These are phyloP conservation scores for Ustilago lituana DNA, from an alignment of 1,284 basidiomycete species.

Conservation along the genomic window DNA sequence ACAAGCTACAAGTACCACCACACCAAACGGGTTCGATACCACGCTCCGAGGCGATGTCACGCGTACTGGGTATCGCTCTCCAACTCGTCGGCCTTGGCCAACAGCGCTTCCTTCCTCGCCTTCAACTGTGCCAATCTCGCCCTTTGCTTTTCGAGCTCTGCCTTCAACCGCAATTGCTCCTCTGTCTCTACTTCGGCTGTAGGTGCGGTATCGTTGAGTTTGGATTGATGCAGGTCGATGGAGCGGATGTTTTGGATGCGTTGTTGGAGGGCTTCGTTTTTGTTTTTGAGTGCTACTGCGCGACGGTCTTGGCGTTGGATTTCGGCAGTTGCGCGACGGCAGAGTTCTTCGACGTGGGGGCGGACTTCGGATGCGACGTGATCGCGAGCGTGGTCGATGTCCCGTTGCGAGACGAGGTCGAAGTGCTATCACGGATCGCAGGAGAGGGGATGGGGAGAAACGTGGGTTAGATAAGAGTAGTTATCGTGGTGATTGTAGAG, in stretches of 20 bases:
- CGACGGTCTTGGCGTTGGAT: constrained; percentile 37
- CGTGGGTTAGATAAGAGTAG: neutral
- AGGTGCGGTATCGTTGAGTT: constrained; percentile 12
- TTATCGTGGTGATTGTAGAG: neutral
- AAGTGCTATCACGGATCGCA: constrained; percentile 21
- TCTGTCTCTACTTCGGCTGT: neutral
- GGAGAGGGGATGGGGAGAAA: neutral
- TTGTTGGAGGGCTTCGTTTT: constrained; percentile 30
- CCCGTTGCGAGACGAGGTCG: constrained; percentile 39
- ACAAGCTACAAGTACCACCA: neutral
- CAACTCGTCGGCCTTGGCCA: constrained; percentile 27
- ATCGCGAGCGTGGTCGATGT: constrained; percentile 33
- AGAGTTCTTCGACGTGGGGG: constrained; percentile 44
- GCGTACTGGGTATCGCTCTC: too few relatives aligned
- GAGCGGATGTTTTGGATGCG: constrained; percentile 28
- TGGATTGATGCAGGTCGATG: constrained; percentile 36
- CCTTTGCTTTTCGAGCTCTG: constrained; percentile 8
- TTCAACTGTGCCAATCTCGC: constrained; percentile 11
- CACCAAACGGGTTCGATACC: neutral
- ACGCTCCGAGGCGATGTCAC: too few relatives aligned
- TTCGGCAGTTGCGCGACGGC: constrained; percentile 25
- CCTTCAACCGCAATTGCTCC: neutral
- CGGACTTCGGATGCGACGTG: constrained; percentile 45
- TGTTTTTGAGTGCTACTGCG: constrained; percentile 34
- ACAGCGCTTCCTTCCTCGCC: constrained; percentile 10